Evolutionary conservation across 345 rosid genomes (phyloP).

Genomic region (Corchorus capsularis): DNA sequence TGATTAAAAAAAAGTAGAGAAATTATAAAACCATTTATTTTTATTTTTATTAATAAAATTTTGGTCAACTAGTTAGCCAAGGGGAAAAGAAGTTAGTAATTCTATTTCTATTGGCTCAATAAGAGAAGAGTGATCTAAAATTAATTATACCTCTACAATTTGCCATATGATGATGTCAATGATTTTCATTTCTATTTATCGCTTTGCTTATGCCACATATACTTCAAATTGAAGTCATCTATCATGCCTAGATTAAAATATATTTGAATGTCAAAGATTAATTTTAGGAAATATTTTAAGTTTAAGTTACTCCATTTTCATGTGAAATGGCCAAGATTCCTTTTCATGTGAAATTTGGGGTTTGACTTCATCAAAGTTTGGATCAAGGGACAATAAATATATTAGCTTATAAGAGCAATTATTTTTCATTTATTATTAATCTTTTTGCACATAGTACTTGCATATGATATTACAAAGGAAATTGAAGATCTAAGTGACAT

Average conservation of each 20-base stretch:
- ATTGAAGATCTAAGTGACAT: background rate
- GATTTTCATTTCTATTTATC: background rate
- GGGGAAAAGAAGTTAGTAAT: background rate
- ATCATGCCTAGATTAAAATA: constrained; percentile 1
- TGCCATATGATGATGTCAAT: background rate
- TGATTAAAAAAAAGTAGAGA: too few species aligned
- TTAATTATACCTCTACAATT: background rate
- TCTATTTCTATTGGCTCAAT: too few species aligned
- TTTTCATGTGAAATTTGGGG: background rate
- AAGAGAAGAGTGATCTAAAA: background rate
- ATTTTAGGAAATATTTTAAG: background rate
- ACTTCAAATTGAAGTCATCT: constrained; percentile 13
- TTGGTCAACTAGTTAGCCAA: background rate
- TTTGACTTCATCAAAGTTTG: background rate
- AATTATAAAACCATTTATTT: background rate
- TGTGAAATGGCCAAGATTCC: background rate
- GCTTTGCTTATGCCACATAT: background rate
- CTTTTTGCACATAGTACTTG: background rate
- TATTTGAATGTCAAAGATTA: background rate
- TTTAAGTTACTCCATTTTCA: background rate
- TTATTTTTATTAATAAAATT: background rate
- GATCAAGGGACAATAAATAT: background rate
- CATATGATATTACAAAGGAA: background rate
- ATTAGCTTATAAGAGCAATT: background rate
- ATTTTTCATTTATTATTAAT: background rate